Evolutionary conservation across 1,139 yeast species (phyloP).

Genomic region (Diutina pseudorugosa): DNA sequence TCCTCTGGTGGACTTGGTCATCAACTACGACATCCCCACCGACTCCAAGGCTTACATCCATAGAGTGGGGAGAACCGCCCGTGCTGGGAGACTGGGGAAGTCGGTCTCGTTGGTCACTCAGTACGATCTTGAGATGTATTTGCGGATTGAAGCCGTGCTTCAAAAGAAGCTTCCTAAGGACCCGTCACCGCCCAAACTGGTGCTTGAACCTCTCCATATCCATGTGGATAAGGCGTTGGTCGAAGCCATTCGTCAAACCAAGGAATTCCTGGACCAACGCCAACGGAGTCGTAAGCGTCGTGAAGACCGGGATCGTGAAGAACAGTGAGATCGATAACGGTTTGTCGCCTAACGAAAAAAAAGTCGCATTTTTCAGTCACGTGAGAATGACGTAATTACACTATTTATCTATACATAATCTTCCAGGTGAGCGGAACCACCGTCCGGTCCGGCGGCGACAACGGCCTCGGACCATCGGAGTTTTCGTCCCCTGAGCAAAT

Average conservation of each 20-base stretch:
- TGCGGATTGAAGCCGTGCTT: constrained; percentile 80
- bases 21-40: constrained; percentile 91
- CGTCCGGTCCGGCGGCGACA: too few species aligned
- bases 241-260: constrained; percentile 78
- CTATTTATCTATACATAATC: too few species aligned
- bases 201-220: constrained; percentile 66
- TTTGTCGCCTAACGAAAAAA: too few species aligned
- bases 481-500: too few species aligned
- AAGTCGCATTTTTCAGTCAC: too few species aligned
- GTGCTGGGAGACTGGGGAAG: constrained; percentile 94
- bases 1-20: constrained; percentile 85
- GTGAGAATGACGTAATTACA: too few species aligned
- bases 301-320: not conserved
- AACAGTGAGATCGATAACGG: not conserved
- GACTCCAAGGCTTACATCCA: constrained; percentile 98
- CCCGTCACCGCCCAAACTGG: constrained; percentile 59
- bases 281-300: not conserved
- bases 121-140: constrained; percentile 79
- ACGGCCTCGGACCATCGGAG: too few species aligned
- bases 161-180: constrained; percentile 76
- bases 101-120: constrained; percentile 89
- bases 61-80: constrained; percentile 95
- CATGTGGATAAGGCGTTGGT: constrained; percentile 89
- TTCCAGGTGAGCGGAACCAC: too few species aligned
- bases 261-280: constrained; percentile 43